A percentile compares a stretch with the other conserved stretches of the same genome.
Evolutionary conservation across 2,329 filamentous ascomycete genomes (phyloP).

Genomic region (Fusarium mangiferae): DNA sequence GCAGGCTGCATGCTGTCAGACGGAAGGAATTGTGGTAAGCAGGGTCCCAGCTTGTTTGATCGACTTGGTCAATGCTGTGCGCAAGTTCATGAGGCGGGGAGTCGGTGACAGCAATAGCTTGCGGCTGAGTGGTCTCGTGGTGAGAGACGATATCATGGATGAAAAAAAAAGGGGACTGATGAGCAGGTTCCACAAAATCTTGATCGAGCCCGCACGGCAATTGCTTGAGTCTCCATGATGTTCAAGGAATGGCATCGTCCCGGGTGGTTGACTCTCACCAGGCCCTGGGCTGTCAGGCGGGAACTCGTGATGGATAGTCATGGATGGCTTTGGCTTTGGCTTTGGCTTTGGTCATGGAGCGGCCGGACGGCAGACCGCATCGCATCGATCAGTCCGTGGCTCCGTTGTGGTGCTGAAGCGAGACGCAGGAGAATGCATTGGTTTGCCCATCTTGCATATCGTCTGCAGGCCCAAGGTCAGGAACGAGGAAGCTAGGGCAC

Average conservation of each 20-base stretch:
- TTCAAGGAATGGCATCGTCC: constrained; percentile 7
- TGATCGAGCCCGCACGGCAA: constrained; percentile 11
- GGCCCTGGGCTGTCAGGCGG: background rate
- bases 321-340: background rate
- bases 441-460: constrained; percentile 33
- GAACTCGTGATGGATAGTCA: background rate
- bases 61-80: constrained; percentile 31
- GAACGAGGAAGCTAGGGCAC: constrained; percentile 35
- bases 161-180: constrained; percentile 19
- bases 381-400: constrained; percentile 21
- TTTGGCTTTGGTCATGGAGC: background rate
- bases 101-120: constrained; percentile 31
- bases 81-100: constrained; percentile 19
- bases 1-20: constrained; percentile 2
- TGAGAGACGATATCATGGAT: background rate
- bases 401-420: constrained; percentile 39
- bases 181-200: constrained; percentile 21
- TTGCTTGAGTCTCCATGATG: constrained; percentile 6
- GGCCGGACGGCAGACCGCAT: constrained; percentile 4
- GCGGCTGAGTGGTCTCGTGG: constrained; percentile 33
- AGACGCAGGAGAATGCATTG: constrained; percentile 43
- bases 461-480: constrained; percentile 33
- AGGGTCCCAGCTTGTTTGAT: constrained; percentile 17
- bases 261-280: background rate
- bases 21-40: constrained; percentile 9